Percentiles rank a stretch among this genome's conserved stretches.
phyloP scores from a whole-genome alignment of 2,329 filamentous ascomycete species.

The Hirsutella thompsonii region DNA sequence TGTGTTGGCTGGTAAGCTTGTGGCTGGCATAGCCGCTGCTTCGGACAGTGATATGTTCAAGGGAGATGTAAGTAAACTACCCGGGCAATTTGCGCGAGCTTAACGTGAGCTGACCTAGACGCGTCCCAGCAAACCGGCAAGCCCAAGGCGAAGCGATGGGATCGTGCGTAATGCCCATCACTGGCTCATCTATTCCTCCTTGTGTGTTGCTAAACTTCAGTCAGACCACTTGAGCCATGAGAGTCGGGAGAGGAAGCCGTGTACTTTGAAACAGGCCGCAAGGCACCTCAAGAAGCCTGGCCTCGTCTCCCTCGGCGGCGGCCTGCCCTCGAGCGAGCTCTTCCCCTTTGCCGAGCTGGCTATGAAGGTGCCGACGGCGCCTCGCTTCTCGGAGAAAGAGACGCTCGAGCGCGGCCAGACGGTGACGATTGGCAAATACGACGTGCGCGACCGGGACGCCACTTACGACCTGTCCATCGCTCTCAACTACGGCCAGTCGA shows the following conservation, averaged over 20 bases:
- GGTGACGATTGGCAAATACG: slow-evolving; percentile 69
- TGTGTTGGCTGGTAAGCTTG: slow-evolving; percentile 56
- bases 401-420: slow-evolving; percentile 46
- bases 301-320: slow-evolving; percentile 84
- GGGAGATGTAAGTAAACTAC: slow-evolving; percentile 39
- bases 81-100: neutral
- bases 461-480: slow-evolving; percentile 68
- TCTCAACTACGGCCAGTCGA: slow-evolving; percentile 86
- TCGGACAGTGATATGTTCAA: slow-evolving; percentile 79
- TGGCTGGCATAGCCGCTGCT: slow-evolving; percentile 63
- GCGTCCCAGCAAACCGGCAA: slow-evolving; percentile 34
- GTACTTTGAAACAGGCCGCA: slow-evolving; percentile 73
- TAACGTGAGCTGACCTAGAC: neutral
- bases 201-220: neutral
- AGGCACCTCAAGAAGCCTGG: slow-evolving; percentile 67
- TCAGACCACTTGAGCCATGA: slow-evolving; percentile 44
- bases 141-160: slow-evolving; percentile 70
- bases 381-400: slow-evolving; percentile 58
- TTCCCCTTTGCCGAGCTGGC: slow-evolving; percentile 79
- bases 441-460: slow-evolving; percentile 46
- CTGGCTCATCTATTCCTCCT: neutral
- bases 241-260: slow-evolving; percentile 45
- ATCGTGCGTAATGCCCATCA: slow-evolving; percentile 46
- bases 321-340: slow-evolving; percentile 74
- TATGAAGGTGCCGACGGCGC: slow-evolving; percentile 57